Conservation (phyloP, 2,329 filamentous ascomycete genomes). For the Ceratocystis ficicola region DNA sequence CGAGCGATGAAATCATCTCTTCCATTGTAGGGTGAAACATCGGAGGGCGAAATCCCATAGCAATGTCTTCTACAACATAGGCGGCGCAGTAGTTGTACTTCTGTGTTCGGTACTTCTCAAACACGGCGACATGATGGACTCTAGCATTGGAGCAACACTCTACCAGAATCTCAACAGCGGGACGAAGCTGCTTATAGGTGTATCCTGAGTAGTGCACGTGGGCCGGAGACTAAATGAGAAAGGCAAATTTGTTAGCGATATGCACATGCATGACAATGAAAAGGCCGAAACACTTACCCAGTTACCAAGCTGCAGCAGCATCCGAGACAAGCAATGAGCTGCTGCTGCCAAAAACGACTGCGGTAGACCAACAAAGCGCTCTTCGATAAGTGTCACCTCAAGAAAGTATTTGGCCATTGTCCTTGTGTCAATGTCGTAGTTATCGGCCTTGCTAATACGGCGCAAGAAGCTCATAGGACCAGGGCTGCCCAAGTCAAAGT, state of each 20-base stretch:
- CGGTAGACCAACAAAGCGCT: constrained; percentile 83
- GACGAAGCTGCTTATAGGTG: constrained; percentile 70
- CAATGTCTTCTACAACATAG: constrained; percentile 65
- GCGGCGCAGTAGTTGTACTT: constrained; percentile 74
- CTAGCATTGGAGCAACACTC: constrained; percentile 76
- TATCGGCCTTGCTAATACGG: constrained; percentile 94
- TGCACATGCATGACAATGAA: neutral
- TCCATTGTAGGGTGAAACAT: constrained; percentile 22
- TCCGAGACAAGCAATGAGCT: constrained; percentile 78
- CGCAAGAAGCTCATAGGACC: constrained; percentile 97
- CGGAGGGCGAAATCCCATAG: constrained; percentile 44
- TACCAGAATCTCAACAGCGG: constrained; percentile 63
- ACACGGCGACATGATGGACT: constrained; percentile 76
- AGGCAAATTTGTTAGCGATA: neutral
- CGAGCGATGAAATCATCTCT: constrained; percentile 18
- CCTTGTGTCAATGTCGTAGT: constrained; percentile 89
- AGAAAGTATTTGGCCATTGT: constrained; percentile 97
- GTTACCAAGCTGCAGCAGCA: constrained; percentile 80
- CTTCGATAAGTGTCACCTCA: constrained; percentile 94
- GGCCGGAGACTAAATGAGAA: constrained; percentile 48
- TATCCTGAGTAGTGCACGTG: constrained; percentile 93
- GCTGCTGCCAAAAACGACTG: constrained; percentile 86
- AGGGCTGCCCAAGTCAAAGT: constrained; percentile 95
- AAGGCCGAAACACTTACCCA: constrained; percentile 55
- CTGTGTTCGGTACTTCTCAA: constrained; percentile 81